Percentiles rank a stretch among this genome's conserved stretches.
Evolutionary conservation across 1,284 basidiomycete species (phyloP).

Genomic region (Kwoniella shivajii): DNA sequence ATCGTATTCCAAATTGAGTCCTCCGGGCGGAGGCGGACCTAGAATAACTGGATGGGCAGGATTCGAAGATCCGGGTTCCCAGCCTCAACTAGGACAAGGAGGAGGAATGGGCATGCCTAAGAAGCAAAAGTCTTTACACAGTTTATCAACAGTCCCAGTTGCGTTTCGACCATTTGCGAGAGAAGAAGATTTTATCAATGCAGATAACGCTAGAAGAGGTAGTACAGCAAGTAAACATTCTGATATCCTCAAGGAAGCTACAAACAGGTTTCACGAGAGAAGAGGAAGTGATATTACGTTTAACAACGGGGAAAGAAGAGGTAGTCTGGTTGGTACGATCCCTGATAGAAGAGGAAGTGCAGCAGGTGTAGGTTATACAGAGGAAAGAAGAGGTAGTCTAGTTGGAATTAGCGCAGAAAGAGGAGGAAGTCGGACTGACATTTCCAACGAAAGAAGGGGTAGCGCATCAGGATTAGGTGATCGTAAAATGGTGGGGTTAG

Average conservation of each 20-base stretch:
- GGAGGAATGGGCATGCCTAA: slow-evolving; percentile 4
- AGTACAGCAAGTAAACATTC: slow-evolving; percentile 1
- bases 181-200: neutral
- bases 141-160: slow-evolving; percentile 5
- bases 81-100: slow-evolving; percentile 1
- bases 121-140: slow-evolving; percentile 19
- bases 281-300: neutral
- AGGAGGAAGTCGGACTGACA: neutral
- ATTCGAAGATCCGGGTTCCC: slow-evolving; percentile 9
- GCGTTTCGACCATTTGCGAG: slow-evolving; percentile 5
- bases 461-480: neutral
- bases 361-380: too few species aligned
- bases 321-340: neutral
- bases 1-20: slow-evolving; percentile 1
- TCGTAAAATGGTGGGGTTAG: neutral
- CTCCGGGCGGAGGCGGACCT: neutral
- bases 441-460: neutral
- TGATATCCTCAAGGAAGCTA: neutral
- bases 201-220: neutral
- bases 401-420: neutral
- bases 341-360: too few species aligned
- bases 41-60: slow-evolving; percentile 10
- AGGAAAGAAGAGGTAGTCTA: neutral
- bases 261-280: neutral
- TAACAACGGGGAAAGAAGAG: slow-evolving; percentile 1